phyloP scores from a whole-genome alignment of 2,329 filamentous ascomycete species.

The Sphaerostilbella broomeana region DNA sequence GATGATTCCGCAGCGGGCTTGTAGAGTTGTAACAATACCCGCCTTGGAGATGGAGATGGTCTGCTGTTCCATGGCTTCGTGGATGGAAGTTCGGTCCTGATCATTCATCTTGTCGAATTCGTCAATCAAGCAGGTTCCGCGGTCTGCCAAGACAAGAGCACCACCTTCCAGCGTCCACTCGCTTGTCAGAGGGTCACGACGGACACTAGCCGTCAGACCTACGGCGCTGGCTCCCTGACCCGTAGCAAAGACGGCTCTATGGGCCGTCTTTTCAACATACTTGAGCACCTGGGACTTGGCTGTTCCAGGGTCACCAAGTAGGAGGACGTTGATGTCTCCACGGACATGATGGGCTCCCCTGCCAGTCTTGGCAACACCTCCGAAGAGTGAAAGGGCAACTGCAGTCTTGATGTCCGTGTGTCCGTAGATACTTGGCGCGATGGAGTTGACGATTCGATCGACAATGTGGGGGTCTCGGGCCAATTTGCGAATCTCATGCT shows the following conservation, averaged over 20 bases:
- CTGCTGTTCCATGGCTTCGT: constrained; percentile 99
- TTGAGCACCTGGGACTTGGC: constrained; percentile 97
- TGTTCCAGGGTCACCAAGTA: constrained; percentile 94
- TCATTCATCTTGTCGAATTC: constrained; percentile 99
- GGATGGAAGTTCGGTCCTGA: constrained; percentile 93
- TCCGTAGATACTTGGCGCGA: constrained; percentile 95
- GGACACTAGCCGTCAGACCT: constrained; percentile 93
- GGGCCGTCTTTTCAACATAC: constrained; percentile 95
- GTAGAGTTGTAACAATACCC: constrained; percentile 93
- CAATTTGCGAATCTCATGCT: constrained; percentile 81
- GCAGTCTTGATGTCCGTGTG: constrained; percentile 97
- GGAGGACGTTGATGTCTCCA: constrained; percentile 95
- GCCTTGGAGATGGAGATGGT: constrained; percentile 99
- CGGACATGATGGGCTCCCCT: constrained; percentile 84
- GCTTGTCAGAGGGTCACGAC: constrained; percentile 87
- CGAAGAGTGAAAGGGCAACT: constrained; percentile 87
- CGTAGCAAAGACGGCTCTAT: constrained; percentile 93
- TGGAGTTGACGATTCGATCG: constrained; percentile 86
- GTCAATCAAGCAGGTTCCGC: constrained; percentile 92
- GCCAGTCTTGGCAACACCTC: constrained; percentile 87
- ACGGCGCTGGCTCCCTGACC: constrained; percentile 96
- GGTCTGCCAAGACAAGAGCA: constrained; percentile 88
- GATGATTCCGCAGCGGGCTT: constrained; percentile 92
- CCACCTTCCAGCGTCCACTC: constrained; percentile 98
- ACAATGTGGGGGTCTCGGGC: constrained; percentile 85